phyloP scores from a whole-genome alignment of 768 basidiomycete species.

The Favolaschia claudopus region DNA sequence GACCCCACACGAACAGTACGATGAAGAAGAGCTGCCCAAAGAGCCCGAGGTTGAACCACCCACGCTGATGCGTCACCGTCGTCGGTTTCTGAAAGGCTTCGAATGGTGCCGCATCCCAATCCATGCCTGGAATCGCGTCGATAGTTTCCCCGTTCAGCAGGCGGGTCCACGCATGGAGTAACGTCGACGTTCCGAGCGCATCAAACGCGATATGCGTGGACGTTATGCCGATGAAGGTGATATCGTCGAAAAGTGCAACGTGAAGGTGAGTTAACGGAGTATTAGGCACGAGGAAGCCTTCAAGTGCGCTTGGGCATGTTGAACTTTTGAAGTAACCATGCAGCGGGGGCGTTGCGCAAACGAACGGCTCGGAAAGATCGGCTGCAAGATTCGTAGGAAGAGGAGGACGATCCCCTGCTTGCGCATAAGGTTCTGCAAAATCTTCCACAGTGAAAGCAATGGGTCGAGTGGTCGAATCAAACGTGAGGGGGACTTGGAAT shows the following conservation, averaged over 20 bases:
- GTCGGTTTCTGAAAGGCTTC: neutral
- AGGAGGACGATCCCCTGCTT: neutral
- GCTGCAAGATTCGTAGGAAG: neutral
- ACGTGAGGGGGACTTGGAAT: slow-evolving; percentile 11
- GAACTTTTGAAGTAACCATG: neutral
- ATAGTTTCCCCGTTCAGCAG: slow-evolving; percentile 13
- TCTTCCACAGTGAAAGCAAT: slow-evolving; percentile 12
- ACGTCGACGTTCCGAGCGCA: slow-evolving; percentile 9
- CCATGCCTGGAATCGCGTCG: slow-evolving; percentile 13
- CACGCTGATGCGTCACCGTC: neutral
- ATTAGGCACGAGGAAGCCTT: slow-evolving; percentile 9
- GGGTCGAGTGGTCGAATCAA: neutral
- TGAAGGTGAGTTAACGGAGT: slow-evolving; percentile 11
- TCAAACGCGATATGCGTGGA: slow-evolving; percentile 13
- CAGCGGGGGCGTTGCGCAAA: neutral
- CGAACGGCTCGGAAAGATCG: neutral
- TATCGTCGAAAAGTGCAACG: slow-evolving; percentile 11
- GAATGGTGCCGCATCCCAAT: neutral
- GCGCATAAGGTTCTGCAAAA: slow-evolving; percentile 3
- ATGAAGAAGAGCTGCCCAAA: slow-evolving; percentile 5
- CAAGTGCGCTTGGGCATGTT: neutral
- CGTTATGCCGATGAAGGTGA: slow-evolving; percentile 19
- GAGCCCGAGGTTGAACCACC: slow-evolving; percentile 14
- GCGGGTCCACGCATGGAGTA: slow-evolving; percentile 17
- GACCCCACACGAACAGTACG: neutral